Evolutionary conservation across 257 asterid species (phyloP).

Genomic region (Ilex aquifolium): DNA sequence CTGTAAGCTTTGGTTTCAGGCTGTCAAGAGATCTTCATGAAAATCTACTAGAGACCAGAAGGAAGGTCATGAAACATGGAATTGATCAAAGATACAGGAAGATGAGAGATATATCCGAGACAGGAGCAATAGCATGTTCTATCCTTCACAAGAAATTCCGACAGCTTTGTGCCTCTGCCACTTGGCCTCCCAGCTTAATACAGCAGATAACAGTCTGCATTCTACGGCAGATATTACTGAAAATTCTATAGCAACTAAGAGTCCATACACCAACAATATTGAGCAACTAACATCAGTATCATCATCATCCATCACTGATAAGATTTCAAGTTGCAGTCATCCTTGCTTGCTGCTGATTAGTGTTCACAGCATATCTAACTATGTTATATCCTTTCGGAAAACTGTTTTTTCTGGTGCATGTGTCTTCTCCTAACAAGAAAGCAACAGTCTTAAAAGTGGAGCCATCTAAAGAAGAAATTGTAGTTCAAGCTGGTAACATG

Average conservation of each 20-base stretch:
- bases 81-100: too few species aligned
- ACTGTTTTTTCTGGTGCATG: slow-evolving; percentile 36
- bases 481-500: slow-evolving; percentile 81
- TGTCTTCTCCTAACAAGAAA: slow-evolving; percentile 62
- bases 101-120: too few species aligned
- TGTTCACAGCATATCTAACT: background rate
- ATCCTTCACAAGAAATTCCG: too few species aligned
- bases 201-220: slow-evolving; percentile 17
- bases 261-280: slow-evolving; percentile 20
- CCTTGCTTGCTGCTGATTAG: background rate
- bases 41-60: too few species aligned
- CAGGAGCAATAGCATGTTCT: too few species aligned
- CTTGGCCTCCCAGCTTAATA: too few species aligned
- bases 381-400: background rate
- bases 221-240: slow-evolving; percentile 15
- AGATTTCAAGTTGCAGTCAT: too few species aligned
- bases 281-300: slow-evolving; percentile 41
- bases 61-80: too few species aligned
- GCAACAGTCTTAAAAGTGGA: slow-evolving; percentile 68
- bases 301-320: background rate
- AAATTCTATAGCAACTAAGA: slow-evolving; percentile 23
- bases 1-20: too few species aligned
- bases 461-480: slow-evolving; percentile 54
- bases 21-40: too few species aligned
- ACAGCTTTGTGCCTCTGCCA: too few species aligned